These are phyloP conservation scores for Golubevia pallescens DNA, from an alignment of 1,284 basidiomycete genomes.

Conservation along the genomic window DNA sequence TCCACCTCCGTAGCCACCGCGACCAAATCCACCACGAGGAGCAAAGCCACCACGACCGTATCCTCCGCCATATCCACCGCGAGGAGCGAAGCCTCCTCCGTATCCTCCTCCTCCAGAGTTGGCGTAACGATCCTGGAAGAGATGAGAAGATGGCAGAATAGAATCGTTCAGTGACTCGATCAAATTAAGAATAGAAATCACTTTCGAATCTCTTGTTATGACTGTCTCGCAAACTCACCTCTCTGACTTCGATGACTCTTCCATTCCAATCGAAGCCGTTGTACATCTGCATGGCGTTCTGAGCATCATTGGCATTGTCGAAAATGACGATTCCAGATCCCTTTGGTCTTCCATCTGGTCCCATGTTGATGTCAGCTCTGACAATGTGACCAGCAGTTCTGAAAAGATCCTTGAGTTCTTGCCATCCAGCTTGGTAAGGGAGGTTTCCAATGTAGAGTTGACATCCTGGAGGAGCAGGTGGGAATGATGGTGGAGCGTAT, in stretches of 20 bases:
- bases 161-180: no score
- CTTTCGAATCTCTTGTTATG: no score
- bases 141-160: no score
- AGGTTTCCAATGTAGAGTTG: constrained; percentile 87
- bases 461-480: constrained; percentile 61
- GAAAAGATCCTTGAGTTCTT: constrained; percentile 97
- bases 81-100: no score
- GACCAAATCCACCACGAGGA: constrained; percentile 50
- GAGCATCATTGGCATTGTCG: constrained; percentile 85
- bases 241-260: constrained; percentile 40
- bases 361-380: constrained; percentile 90
- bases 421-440: no score
- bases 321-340: constrained; percentile 87
- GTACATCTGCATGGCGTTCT: constrained; percentile 72
- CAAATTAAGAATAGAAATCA: no score
- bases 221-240: constrained; percentile 14
- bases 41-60: no score
- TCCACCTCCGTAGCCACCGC: constrained; percentile 64
- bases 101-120: no score
- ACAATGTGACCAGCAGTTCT: constrained; percentile 90
- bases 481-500: constrained; percentile 16
- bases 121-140: no score
- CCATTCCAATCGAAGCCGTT: constrained; percentile 51
- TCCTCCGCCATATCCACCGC: no score
- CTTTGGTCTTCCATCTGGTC: constrained; percentile 87